Percentiles rank a stretch among this genome's conserved stretches.
Conservation (phyloP, 345 rosid genomes). For the Gossypium raimondii region DNA sequence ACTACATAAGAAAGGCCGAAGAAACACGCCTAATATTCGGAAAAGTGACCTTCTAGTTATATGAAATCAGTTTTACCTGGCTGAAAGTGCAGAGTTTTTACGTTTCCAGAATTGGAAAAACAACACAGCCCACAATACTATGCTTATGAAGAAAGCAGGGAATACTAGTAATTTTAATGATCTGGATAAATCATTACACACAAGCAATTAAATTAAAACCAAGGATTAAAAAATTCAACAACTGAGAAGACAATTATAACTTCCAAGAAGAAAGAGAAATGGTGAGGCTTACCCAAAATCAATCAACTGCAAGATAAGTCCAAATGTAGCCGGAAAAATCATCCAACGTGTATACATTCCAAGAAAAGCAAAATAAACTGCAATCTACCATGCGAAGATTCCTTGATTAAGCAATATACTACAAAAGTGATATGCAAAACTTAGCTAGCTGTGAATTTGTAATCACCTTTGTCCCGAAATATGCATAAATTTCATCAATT, state of each 20-base stretch:
- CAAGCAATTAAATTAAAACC: not conserved
- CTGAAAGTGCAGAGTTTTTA: constrained; percentile 70
- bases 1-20: not conserved
- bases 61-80: constrained; percentile 43
- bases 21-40: not conserved
- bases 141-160: constrained; percentile 63
- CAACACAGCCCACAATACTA: constrained; percentile 77
- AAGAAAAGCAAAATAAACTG: constrained; percentile 80
- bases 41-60: not conserved
- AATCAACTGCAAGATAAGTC: constrained; percentile 56
- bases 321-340: constrained; percentile 73
- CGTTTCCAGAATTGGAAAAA: constrained; percentile 98
- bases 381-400: constrained; percentile 48
- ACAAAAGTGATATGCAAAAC: not conserved
- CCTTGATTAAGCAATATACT: constrained; percentile 19
- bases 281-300: constrained; percentile 58
- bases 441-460: not conserved
- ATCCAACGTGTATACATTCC: constrained; percentile 87
- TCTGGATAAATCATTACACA: constrained; percentile 35
- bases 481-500: constrained; percentile 77
- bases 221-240: constrained; percentile 3
- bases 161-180: constrained; percentile 68
- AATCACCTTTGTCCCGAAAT: constrained; percentile 78
- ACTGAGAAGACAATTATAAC: constrained; percentile 1
- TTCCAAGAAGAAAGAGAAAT: constrained; percentile 3